These are phyloP conservation scores for Linum usitatissimum DNA, from an alignment of 345 rosid genomes.

Conservation along the genomic window DNA sequence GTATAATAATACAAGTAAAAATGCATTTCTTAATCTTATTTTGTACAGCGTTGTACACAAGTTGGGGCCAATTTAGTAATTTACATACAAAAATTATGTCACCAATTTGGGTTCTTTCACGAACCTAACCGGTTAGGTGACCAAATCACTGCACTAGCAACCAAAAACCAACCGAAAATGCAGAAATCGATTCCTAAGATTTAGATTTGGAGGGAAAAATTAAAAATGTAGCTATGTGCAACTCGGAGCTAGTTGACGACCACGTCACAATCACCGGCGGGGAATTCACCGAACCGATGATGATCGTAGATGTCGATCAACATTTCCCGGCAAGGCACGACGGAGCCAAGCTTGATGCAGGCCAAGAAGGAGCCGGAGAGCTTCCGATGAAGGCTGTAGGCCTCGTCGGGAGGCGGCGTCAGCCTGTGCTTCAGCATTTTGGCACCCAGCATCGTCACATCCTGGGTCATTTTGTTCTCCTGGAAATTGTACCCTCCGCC, in stretches of 20 bases:
- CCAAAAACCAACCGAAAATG: no score
- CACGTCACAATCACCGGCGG: constrained; percentile 19
- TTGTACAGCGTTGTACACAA: no score
- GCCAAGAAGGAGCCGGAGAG: constrained; percentile 92
- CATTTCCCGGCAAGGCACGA: constrained; percentile 67
- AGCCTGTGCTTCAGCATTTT: constrained; percentile 91
- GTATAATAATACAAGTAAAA: no score
- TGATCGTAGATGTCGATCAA: constrained; percentile 40
- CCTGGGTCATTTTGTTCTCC: constrained; percentile 56
- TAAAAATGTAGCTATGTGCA: background rate
- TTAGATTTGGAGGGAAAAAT: no score
- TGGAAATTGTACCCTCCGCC: constrained; percentile 63
- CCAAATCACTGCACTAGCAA: no score
- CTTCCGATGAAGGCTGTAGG: constrained; percentile 91
- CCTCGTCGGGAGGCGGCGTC: constrained; percentile 95
- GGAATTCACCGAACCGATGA: constrained; percentile 53
- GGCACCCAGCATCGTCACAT: constrained; percentile 66
- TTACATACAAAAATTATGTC: no score
- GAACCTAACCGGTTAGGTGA: no score
- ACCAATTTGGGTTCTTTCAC: no score
- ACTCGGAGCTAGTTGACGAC: constrained; percentile 14
- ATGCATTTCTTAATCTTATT: no score
- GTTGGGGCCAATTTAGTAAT: no score
- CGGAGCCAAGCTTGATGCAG: constrained; percentile 81
- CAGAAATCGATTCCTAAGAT: no score